Percentiles rank a stretch among this genome's conserved stretches.
Conservation (phyloP, 2,329 filamentous ascomycete genomes). For the Fusarium xylarioides region DNA sequence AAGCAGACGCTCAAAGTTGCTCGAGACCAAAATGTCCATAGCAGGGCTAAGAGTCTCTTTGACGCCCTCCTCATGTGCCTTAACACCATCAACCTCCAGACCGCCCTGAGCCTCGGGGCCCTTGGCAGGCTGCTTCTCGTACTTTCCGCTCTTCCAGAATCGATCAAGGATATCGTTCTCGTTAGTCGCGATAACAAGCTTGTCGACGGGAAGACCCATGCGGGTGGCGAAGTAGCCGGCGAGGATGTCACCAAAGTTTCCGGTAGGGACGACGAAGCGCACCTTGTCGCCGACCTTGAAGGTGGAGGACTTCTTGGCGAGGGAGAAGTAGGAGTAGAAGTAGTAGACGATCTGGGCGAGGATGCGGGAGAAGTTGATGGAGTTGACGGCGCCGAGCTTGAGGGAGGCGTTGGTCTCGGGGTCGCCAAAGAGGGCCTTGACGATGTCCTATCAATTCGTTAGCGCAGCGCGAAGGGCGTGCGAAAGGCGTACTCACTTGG, state of each 20-base stretch:
- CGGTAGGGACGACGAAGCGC: constrained; percentile 90
- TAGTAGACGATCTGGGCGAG: constrained; percentile 98
- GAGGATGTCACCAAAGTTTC: constrained; percentile 94
- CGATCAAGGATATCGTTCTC: constrained; percentile 97
- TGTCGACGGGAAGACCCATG: constrained; percentile 89
- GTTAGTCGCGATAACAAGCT: constrained; percentile 92
- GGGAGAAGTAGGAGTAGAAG: constrained; percentile 91
- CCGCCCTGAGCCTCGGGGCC: constrained; percentile 69
- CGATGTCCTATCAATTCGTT: constrained; percentile 59
- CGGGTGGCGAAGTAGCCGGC: constrained; percentile 90
- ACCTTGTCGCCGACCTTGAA: constrained; percentile 75
- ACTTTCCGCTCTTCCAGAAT: constrained; percentile 90
- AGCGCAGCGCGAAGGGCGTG: not conserved
- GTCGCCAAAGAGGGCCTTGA: constrained; percentile 92
- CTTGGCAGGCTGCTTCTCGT: constrained; percentile 81
- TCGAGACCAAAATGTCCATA: constrained; percentile 97
- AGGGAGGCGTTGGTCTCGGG: constrained; percentile 81
- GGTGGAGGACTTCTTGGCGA: constrained; percentile 67
- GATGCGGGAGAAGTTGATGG: constrained; percentile 95
- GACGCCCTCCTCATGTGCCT: constrained; percentile 76
- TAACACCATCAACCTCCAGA: constrained; percentile 68
- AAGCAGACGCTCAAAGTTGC: constrained; percentile 94
- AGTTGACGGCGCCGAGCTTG: constrained; percentile 92
- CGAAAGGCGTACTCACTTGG: constrained; percentile 63
- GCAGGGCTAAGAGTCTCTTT: constrained; percentile 93